phyloP scores from a whole-genome alignment of 768 basidiomycete species.

The Termitomyces sp. region DNA sequence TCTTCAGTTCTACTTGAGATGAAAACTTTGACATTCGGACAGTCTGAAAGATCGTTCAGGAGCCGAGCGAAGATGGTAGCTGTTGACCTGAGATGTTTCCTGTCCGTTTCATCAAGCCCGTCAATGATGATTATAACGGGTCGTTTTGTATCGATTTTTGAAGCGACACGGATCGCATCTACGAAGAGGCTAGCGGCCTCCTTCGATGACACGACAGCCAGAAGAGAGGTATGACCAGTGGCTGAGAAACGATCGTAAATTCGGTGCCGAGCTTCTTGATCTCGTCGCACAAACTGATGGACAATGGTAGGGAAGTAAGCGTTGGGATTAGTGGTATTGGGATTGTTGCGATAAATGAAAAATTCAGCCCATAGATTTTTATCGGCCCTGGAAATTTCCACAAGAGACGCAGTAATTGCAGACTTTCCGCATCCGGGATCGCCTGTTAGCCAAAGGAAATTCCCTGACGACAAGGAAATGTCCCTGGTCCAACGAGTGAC shows the following conservation, averaged over 20 bases:
- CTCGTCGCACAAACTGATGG: constrained; percentile 13
- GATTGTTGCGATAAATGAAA: not conserved
- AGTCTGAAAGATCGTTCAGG: not conserved
- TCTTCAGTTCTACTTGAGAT: constrained; percentile 14
- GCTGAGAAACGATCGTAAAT: constrained; percentile 9
- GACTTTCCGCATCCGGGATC: not conserved
- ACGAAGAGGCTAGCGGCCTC: constrained; percentile 14
- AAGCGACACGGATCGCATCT: constrained; percentile 6
- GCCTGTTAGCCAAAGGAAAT: not conserved
- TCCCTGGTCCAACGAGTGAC: constrained; percentile 11
- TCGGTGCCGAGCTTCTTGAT: constrained; percentile 11
- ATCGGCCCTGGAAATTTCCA: constrained; percentile 4
- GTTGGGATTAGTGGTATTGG: not conserved
- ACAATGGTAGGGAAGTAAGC: not conserved
- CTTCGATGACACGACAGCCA: not conserved
- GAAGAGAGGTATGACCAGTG: not conserved
- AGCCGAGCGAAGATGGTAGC: constrained; percentile 9
- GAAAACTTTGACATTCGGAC: constrained; percentile 1
- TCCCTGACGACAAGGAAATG: constrained; percentile 1
- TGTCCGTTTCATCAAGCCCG: constrained; percentile 13
- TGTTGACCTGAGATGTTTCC: not conserved
- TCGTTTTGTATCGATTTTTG: not conserved
- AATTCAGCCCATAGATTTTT: not conserved
- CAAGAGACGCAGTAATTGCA: not conserved
- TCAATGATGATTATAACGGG: constrained; percentile 15